Evolutionary conservation across 306 rosid species (phyloP).

Genomic region (Echinosophora koreensis): DNA sequence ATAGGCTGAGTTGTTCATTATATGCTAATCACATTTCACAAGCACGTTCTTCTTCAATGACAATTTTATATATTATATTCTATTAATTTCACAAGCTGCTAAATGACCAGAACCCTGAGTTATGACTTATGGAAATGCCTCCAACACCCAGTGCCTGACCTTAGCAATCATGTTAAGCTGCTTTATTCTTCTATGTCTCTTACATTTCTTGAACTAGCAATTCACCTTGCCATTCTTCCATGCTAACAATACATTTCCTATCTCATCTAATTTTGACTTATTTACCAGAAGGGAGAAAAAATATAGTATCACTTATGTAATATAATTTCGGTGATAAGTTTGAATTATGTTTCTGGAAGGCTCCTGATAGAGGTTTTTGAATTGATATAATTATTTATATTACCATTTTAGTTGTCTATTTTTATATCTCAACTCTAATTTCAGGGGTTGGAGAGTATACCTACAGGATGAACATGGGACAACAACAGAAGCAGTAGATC

Average conservation of each 20-base stretch:
- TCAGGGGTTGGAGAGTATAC: slow-evolving; percentile 98
- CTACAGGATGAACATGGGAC: slow-evolving; percentile 94
- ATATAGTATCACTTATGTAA: slow-evolving; percentile 6
- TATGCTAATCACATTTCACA: slow-evolving; percentile 12
- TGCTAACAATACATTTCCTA: neutral
- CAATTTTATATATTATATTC: neutral
- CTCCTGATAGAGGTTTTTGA: slow-evolving; percentile 13
- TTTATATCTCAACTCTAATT: slow-evolving; percentile 34
- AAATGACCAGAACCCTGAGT: slow-evolving; percentile 18
- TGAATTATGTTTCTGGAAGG: slow-evolving; percentile 20
- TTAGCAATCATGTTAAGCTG: neutral
- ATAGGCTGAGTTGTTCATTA: slow-evolving; percentile 17
- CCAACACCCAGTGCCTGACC: neutral
- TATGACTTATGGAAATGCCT: slow-evolving; percentile 12
- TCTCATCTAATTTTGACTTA: slow-evolving; percentile 19
- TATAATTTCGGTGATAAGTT: slow-evolving; percentile 16
- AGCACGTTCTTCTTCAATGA: slow-evolving; percentile 29
- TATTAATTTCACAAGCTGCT: slow-evolving; percentile 28
- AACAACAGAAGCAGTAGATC: slow-evolving; percentile 67
- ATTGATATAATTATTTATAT: slow-evolving; percentile 19
- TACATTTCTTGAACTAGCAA: slow-evolving; percentile 14
- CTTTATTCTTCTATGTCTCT: slow-evolving; percentile 9
- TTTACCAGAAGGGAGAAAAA: neutral
- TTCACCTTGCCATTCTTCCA: neutral
- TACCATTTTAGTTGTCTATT: neutral